phyloP scores from a whole-genome alignment of 2,329 filamentous ascomycete genomes.

The Stachybotrys chartarum region DNA sequence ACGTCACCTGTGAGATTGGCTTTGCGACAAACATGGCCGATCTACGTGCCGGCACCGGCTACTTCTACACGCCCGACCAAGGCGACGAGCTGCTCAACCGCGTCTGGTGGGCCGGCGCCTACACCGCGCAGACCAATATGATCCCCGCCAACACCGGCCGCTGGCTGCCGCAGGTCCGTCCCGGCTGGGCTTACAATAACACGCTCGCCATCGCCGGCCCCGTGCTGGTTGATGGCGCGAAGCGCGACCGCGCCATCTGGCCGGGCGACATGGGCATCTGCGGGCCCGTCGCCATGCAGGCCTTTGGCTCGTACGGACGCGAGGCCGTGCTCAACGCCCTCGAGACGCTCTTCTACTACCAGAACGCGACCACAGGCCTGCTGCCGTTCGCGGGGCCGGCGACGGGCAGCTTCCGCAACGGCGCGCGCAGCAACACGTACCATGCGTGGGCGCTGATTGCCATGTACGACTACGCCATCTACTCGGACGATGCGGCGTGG shows the following conservation, averaged over 20 bases:
- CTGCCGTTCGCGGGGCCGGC: neutral
- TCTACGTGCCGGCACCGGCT: conserved; percentile 33
- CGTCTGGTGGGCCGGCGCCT: conserved; percentile 36
- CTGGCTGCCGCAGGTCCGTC: conserved; percentile 26
- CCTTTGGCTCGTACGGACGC: neutral
- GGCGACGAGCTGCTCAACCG: conserved; percentile 33
- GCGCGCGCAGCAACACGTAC: neutral
- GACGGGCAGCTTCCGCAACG: neutral
- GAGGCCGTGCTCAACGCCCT: conserved; percentile 39
- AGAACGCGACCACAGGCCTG: conserved; percentile 5
- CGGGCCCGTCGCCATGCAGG: conserved; percentile 1
- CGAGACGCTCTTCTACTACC: conserved; percentile 30
- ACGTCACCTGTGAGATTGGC: conserved; percentile 18
- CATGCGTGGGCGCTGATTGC: conserved; percentile 42
- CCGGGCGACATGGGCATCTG: conserved; percentile 51
- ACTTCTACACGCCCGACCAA: conserved; percentile 33
- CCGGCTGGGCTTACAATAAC: conserved; percentile 29
- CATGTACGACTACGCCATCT: conserved; percentile 43
- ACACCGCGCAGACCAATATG: conserved; percentile 23
- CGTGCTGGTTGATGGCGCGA: conserved; percentile 41
- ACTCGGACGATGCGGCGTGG: conserved; percentile 34
- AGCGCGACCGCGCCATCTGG: conserved; percentile 49
- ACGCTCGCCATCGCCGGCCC: conserved; percentile 21
- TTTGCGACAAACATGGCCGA: conserved; percentile 26
- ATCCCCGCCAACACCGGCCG: conserved; percentile 22